Evolutionary conservation across 2,329 filamentous ascomycete genomes (phyloP).

Genomic region (Dothistroma pini): DNA sequence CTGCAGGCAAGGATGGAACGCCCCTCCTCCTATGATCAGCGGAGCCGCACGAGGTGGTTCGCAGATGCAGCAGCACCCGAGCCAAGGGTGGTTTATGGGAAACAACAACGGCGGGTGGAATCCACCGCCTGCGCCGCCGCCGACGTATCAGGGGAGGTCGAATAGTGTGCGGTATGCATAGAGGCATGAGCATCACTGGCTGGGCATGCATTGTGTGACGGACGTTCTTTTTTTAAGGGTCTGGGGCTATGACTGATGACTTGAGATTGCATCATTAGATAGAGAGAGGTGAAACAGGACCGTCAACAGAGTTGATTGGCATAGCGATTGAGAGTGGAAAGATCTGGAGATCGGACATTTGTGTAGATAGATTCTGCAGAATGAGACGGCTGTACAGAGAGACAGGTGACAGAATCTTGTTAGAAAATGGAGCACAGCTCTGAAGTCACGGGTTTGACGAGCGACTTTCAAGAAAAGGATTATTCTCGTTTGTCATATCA

Average conservation of each 20-base stretch:
- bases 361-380: not conserved
- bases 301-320: conserved; percentile 2
- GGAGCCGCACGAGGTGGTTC: conserved; percentile 9
- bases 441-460: too few species aligned
- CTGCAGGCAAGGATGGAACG: conserved; percentile 30
- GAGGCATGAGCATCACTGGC: not conserved
- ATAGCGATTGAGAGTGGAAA: not conserved
- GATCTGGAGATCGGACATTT: not conserved
- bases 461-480: not conserved
- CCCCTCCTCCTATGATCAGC: not conserved
- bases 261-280: not conserved
- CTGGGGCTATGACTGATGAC: not conserved
- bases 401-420: not conserved
- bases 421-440: not conserved
- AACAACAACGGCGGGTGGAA: conserved; percentile 12
- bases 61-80: conserved; percentile 22
- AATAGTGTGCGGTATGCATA: conserved; percentile 24
- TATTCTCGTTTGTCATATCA: not conserved
- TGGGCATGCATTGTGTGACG: not conserved
- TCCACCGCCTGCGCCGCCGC: conserved; percentile 24
- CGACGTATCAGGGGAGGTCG: conserved; percentile 17
- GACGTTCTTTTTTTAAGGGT: not conserved
- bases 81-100: conserved; percentile 26
- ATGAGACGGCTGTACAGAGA: not conserved
- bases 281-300: not conserved